Percentiles rank a stretch among this genome's conserved stretches.
phyloP scores from a whole-genome alignment of 352 stramenopile genomes.

The Phytopythium litorale region DNA sequence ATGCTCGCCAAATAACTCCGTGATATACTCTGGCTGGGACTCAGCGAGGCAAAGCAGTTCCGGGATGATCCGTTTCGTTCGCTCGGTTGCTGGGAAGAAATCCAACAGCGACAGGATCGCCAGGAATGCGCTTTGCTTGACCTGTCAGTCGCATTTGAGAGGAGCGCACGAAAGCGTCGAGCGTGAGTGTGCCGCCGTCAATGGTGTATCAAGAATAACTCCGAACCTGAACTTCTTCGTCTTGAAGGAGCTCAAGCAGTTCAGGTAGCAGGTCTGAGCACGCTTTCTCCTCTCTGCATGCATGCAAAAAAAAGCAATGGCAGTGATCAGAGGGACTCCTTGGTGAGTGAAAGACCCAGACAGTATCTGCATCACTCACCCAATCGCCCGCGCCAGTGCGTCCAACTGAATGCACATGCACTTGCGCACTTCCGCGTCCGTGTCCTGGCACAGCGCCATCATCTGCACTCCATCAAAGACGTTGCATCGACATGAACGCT shows the following conservation, averaged over 20 bases:
- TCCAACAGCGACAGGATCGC: slow-evolving; percentile 70
- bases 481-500: slow-evolving; percentile 2
- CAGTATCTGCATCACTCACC: slow-evolving; percentile 28
- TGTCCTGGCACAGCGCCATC: slow-evolving; percentile 84
- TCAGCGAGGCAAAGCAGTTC: slow-evolving; percentile 58
- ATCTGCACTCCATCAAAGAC: slow-evolving; percentile 33
- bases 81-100: slow-evolving; percentile 56
- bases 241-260: slow-evolving; percentile 70
- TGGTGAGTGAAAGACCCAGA: background rate
- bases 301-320: slow-evolving; percentile 1
- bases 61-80: slow-evolving; percentile 60
- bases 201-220: background rate
- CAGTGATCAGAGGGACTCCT: background rate
- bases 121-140: slow-evolving; percentile 75
- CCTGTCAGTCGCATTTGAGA: slow-evolving; percentile 20
- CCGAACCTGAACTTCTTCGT: slow-evolving; percentile 75
- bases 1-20: slow-evolving; percentile 41
- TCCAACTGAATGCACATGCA: slow-evolving; percentile 86
- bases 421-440: slow-evolving; percentile 72
- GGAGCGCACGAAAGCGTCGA: background rate
- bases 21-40: slow-evolving; percentile 55
- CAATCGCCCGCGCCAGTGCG: slow-evolving; percentile 57
- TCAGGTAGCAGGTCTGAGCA: slow-evolving; percentile 65
- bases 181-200: background rate
- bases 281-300: slow-evolving; percentile 58